Evolutionary conservation across 2,329 filamentous ascomycete genomes (phyloP).

Genomic region (Aspergillus sergii): DNA sequence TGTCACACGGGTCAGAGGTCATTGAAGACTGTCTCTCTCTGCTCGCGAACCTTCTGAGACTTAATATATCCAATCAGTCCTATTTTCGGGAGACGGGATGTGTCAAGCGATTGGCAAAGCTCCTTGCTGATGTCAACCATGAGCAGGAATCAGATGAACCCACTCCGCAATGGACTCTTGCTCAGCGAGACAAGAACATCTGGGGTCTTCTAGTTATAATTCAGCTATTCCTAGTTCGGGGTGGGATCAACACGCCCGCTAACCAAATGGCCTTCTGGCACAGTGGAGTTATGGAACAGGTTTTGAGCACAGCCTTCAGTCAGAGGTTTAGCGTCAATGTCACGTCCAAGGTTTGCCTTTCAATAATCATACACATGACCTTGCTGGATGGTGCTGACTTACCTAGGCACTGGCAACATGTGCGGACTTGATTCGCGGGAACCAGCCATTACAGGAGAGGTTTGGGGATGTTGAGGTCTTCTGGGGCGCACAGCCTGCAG

Average conservation of each 20-base stretch:
- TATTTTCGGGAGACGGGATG: slow-evolving; percentile 90
- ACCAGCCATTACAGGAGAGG: slow-evolving; percentile 76
- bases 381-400: slow-evolving; percentile 14
- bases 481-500: slow-evolving; percentile 31
- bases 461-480: slow-evolving; percentile 85
- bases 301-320: slow-evolving; percentile 81
- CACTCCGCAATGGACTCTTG: slow-evolving; percentile 72
- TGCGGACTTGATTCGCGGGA: slow-evolving; percentile 84
- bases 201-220: slow-evolving; percentile 88
- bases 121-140: slow-evolving; percentile 65
- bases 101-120: slow-evolving; percentile 68
- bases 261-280: slow-evolving; percentile 89
- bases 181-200: slow-evolving; percentile 83
- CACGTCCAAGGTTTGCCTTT: slow-evolving; percentile 69
- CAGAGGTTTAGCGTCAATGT: slow-evolving; percentile 72
- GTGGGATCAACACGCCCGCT: slow-evolving; percentile 75
- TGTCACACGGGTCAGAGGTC: slow-evolving; percentile 79
- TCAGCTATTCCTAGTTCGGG: slow-evolving; percentile 78
- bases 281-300: slow-evolving; percentile 74
- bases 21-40: slow-evolving; percentile 93
- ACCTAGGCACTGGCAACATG: slow-evolving; percentile 75
- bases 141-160: slow-evolving; percentile 59
- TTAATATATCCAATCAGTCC: slow-evolving; percentile 90
- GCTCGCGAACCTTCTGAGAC: slow-evolving; percentile 81
- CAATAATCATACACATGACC: background rate